Percentiles rank a stretch among this genome's conserved stretches.
phyloP scores from a whole-genome alignment of 2,329 filamentous ascomycete species.

The Diaporthe aspalathi region DNA sequence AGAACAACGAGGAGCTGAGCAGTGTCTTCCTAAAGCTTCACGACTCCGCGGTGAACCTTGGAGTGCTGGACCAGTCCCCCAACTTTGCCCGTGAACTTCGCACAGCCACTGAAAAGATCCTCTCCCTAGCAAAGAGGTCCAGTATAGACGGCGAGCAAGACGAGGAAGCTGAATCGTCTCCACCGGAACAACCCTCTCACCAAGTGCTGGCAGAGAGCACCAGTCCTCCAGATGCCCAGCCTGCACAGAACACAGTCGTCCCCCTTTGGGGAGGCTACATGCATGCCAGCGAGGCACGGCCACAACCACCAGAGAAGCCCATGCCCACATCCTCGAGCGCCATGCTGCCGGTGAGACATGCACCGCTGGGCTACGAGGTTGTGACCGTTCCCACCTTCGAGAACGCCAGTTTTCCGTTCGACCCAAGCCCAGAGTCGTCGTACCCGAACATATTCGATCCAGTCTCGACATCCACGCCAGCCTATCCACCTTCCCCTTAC shows the following conservation, averaged over 20 bases:
- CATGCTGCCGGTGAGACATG: constrained; percentile 28
- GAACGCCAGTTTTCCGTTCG: constrained; percentile 65
- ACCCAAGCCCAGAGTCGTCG: constrained; percentile 44
- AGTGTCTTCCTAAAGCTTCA: constrained; percentile 76
- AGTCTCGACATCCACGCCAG: constrained; percentile 40
- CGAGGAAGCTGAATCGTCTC: constrained; percentile 41
- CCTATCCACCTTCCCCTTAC: constrained; percentile 45
- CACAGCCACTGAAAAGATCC: constrained; percentile 67
- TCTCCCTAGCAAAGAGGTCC: constrained; percentile 62
- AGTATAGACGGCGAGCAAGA: constrained; percentile 51
- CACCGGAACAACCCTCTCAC: constrained; percentile 26
- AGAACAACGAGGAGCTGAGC: constrained; percentile 79
- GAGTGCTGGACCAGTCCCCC: constrained; percentile 67
- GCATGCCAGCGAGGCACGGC: constrained; percentile 42
- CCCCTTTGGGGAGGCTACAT: constrained; percentile 46
- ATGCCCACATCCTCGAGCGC: constrained; percentile 17
- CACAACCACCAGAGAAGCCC: neutral
- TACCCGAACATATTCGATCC: constrained; percentile 42
- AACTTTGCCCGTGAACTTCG: constrained; percentile 69
- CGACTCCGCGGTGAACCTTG: constrained; percentile 67
- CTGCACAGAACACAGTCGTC: neutral
- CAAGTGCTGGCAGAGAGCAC: constrained; percentile 35
- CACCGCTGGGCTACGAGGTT: constrained; percentile 55
- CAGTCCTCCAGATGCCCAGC: constrained; percentile 35
- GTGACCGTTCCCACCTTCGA: constrained; percentile 62